phyloP scores from a whole-genome alignment of 2,329 filamentous ascomycete species.

The Verticillium zaregamsianum region DNA sequence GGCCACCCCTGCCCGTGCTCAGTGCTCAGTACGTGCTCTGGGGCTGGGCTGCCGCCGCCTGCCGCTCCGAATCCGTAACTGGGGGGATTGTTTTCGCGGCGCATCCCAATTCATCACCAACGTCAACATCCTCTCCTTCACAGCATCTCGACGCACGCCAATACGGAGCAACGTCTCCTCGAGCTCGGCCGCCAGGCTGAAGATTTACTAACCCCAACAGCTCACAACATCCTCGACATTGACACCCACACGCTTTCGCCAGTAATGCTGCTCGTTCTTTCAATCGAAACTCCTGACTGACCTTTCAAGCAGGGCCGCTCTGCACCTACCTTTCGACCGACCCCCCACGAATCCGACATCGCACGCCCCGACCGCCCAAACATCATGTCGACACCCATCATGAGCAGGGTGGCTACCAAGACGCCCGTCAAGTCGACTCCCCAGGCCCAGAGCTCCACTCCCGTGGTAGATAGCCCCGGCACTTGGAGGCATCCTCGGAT shows the following conservation, averaged over 20 bases:
- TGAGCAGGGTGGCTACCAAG: background rate
- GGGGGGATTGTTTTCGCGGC: conserved; percentile 4
- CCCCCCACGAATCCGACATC: background rate
- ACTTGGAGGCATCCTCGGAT: conserved; percentile 89
- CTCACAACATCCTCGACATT: background rate
- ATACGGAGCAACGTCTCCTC: background rate
- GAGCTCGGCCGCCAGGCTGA: conserved; percentile 1
- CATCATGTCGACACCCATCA: background rate
- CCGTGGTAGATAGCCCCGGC: conserved; percentile 56
- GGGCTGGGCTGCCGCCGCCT: background rate
- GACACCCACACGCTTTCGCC: background rate
- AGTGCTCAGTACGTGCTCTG: background rate
- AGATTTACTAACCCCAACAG: conserved; percentile 3
- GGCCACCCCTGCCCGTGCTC: background rate
- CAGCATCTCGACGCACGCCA: conserved; percentile 1
- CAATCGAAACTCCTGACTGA: background rate
- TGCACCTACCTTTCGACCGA: background rate
- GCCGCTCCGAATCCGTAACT: background rate
- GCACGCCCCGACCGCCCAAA: background rate
- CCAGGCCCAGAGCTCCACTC: conserved; percentile 20
- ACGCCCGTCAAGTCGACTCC: conserved; percentile 40
- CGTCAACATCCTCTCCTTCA: conserved; percentile 14
- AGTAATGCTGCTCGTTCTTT: background rate
- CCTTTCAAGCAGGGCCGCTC: background rate
- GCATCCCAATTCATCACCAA: conserved; percentile 9